phyloP scores from a whole-genome alignment of 2,329 filamentous ascomycete species.

The Rutstroemia sp. region DNA sequence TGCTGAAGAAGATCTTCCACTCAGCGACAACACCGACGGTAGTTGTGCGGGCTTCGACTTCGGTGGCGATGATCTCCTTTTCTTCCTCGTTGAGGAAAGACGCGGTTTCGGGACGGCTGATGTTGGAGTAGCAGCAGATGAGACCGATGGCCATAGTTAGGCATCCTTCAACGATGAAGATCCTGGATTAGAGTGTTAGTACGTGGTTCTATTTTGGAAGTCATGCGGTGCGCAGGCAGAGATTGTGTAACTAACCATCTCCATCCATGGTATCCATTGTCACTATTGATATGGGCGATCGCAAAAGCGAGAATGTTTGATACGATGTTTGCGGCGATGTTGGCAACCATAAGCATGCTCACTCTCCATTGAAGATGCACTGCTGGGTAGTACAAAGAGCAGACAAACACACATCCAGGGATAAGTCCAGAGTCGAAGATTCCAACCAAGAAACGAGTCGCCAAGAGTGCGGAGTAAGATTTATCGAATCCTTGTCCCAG shows the following conservation, averaged over 20 bases:
- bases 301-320: constrained; percentile 18
- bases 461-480: constrained; percentile 69
- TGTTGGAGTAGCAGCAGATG: constrained; percentile 33
- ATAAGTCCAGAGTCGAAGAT: constrained; percentile 40
- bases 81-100: constrained; percentile 31
- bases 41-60: constrained; percentile 35
- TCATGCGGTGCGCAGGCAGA: background rate
- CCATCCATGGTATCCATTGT: constrained; percentile 50
- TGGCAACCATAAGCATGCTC: constrained; percentile 38
- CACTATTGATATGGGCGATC: constrained; percentile 59
- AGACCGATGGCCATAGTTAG: constrained; percentile 36
- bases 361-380: constrained; percentile 42
- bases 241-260: constrained; percentile 37
- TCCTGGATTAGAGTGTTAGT: constrained; percentile 28
- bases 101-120: constrained; percentile 10
- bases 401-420: constrained; percentile 39
- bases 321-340: constrained; percentile 26
- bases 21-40: constrained; percentile 63
- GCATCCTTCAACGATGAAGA: constrained; percentile 43
- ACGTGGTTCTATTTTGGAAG: too few relatives aligned
- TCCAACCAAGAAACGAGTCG: constrained; percentile 47
- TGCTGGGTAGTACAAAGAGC: constrained; percentile 41
- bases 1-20: constrained; percentile 44
- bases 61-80: constrained; percentile 28
- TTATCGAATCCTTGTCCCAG: constrained; percentile 23